Percentiles rank a stretch among this genome's conserved stretches.
Evolutionary conservation across 192 early-diverging fungal genomes (phyloP).

Genomic region (Pilaira anomala): DNA sequence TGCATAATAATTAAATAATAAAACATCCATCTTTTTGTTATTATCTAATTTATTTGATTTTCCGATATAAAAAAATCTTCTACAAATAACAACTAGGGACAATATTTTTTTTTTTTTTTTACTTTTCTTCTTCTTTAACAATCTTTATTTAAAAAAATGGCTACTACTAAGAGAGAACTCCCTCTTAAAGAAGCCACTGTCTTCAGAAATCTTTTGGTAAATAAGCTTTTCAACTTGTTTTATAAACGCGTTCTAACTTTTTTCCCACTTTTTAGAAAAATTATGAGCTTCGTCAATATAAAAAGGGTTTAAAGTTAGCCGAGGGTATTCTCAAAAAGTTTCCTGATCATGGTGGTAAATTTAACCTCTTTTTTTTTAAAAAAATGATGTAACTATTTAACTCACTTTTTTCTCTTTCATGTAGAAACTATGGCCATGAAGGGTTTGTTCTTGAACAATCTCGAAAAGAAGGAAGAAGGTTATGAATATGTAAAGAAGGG

Average conservation of each 20-base stretch:
- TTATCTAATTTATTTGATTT: no score
- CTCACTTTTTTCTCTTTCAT: neutral
- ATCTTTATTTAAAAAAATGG: no score
- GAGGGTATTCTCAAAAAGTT: constrained; percentile 93
- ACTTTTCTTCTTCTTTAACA: no score
- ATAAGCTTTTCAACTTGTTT: neutral
- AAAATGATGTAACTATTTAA: constrained; percentile 6
- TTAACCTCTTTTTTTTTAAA: neutral
- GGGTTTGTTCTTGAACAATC: constrained; percentile 83
- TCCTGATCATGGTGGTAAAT: constrained; percentile 86
- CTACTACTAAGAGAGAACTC: constrained; percentile 28
- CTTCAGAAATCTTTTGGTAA: constrained; percentile 71
- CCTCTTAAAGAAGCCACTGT: constrained; percentile 69
- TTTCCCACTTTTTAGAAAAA: constrained; percentile 63
- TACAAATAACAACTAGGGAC: no score
- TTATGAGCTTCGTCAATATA: constrained; percentile 94
- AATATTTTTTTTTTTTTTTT: no score
- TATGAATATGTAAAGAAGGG: constrained; percentile 86
- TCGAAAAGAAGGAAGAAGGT: constrained; percentile 91
- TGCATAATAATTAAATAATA: no score
- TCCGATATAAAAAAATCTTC: no score
- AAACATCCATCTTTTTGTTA: no score
- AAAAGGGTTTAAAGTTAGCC: constrained; percentile 85
- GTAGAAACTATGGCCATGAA: constrained; percentile 94
- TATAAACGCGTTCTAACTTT: neutral